These are phyloP conservation scores for Amoebophrya sp. DNA, from an alignment of 169 alveolate genomes.

Conservation along the genomic window DNA sequence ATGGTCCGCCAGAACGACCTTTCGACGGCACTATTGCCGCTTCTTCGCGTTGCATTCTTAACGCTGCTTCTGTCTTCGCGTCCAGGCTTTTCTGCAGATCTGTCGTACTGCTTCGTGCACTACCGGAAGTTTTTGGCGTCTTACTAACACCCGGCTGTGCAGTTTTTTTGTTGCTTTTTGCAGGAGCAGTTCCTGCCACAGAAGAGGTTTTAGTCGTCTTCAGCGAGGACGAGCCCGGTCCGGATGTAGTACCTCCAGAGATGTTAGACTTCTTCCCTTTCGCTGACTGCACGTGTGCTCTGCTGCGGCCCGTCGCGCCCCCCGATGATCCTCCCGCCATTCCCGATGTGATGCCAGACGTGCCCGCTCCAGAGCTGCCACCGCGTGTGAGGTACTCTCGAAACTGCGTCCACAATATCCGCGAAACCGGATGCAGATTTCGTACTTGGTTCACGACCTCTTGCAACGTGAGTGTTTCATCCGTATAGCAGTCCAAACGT, in stretches of 20 bases:
- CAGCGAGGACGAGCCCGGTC: too few relatives aligned
- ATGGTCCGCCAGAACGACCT: background rate
- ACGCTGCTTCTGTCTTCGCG: background rate
- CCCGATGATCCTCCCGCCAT: background rate
- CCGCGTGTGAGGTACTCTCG: background rate
- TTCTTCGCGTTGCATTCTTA: background rate
- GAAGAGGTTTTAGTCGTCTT: too few relatives aligned
- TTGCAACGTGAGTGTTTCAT: background rate
- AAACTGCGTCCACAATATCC: background rate
- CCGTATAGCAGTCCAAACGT: background rate
- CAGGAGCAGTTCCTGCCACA: too few relatives aligned
- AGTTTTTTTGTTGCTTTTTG: too few relatives aligned
- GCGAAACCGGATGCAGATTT: background rate
- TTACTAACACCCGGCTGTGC: too few relatives aligned
- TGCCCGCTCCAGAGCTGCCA: background rate
- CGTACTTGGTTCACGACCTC: background rate
- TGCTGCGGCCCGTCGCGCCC: too few relatives aligned
- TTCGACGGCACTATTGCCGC: background rate
- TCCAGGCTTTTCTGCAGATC: background rate
- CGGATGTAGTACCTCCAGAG: too few relatives aligned
- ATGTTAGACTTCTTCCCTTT: too few relatives aligned
- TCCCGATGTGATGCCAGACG: background rate
- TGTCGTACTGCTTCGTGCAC: background rate
- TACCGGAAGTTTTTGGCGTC: too few relatives aligned
- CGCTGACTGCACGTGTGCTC: too few relatives aligned